phyloP scores from a whole-genome alignment of 257 asterid species.

The Cinchona pubescens region DNA sequence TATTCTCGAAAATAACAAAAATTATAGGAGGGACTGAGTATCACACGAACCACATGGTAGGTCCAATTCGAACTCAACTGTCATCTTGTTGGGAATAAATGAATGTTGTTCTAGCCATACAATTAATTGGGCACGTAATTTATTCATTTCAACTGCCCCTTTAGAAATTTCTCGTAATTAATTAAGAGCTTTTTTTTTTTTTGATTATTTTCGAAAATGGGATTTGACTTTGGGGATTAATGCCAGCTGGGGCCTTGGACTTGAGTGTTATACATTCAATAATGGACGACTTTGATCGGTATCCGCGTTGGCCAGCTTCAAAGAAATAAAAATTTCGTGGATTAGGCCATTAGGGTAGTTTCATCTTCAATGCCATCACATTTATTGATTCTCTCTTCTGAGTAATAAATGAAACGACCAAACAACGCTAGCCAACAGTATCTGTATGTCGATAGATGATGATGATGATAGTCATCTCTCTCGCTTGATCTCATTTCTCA shows the following conservation, averaged over 20 bases:
- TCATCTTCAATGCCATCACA: slow-evolving; percentile 2
- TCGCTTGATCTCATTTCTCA: background rate
- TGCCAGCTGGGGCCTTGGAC: background rate
- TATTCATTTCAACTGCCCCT: slow-evolving; percentile 18
- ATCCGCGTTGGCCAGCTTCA: slow-evolving; percentile 7
- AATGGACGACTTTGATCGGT: background rate
- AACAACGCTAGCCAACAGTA: slow-evolving; percentile 10
- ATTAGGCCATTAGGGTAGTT: background rate
- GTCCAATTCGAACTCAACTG: slow-evolving; percentile 17
- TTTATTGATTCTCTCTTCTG: background rate
- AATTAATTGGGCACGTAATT: slow-evolving; percentile 16
- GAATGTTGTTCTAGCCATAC: slow-evolving; percentile 10
- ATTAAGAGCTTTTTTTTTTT: background rate
- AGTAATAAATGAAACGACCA: slow-evolving; percentile 13
- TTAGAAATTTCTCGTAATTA: background rate
- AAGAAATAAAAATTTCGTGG: background rate
- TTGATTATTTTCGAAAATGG: background rate
- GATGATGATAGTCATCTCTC: background rate
- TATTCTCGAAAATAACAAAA: too few relatives aligned
- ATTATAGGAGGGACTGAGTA: too few relatives aligned
- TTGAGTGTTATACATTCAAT: background rate
- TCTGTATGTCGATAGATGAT: background rate
- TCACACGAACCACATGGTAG: slow-evolving; percentile 16
- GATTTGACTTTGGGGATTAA: background rate
- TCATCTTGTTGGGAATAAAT: slow-evolving; percentile 2